phyloP scores from a whole-genome alignment of 768 basidiomycete species.

The Butyriboletus loyo region DNA sequence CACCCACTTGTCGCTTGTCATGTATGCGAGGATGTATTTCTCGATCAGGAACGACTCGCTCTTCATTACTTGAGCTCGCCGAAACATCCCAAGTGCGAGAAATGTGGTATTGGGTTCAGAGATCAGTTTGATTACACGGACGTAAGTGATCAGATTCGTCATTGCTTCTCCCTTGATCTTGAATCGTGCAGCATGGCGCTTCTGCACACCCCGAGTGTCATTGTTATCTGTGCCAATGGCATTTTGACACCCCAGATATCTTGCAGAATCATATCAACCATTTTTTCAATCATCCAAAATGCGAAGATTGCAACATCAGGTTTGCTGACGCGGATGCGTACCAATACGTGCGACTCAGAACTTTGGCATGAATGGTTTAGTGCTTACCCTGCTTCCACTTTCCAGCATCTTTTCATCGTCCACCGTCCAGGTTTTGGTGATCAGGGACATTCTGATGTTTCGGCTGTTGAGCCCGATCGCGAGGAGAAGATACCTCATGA shows the following conservation, averaged over 20 bases:
- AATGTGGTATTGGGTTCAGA: slow-evolving; percentile 27
- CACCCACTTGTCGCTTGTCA: slow-evolving; percentile 40
- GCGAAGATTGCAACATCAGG: slow-evolving; percentile 40
- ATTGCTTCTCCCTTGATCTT: slow-evolving; percentile 9
- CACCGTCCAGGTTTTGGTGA: slow-evolving; percentile 22
- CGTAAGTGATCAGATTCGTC: slow-evolving; percentile 15
- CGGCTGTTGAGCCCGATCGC: neutral
- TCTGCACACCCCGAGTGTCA: slow-evolving; percentile 31
- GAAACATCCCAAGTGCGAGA: slow-evolving; percentile 28
- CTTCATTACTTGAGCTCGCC: slow-evolving; percentile 27
- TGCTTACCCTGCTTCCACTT: neutral
- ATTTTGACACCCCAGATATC: slow-evolving; percentile 37
- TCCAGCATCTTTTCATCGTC: slow-evolving; percentile 28
- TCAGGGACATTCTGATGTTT: neutral
- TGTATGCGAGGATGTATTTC: slow-evolving; percentile 21
- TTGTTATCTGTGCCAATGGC: slow-evolving; percentile 37
- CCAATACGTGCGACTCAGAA: slow-evolving; percentile 31
- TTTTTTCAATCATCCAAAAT: slow-evolving; percentile 46
- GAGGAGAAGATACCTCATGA: neutral
- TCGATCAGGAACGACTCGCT: slow-evolving; percentile 22
- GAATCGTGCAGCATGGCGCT: slow-evolving; percentile 27
- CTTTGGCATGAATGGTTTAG: neutral
- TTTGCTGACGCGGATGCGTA: slow-evolving; percentile 39
- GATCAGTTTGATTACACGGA: slow-evolving; percentile 26
- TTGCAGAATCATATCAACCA: slow-evolving; percentile 40